Evolutionary conservation across 2,329 filamentous ascomycete genomes (phyloP).

Genomic region (Venturiaceae sp.): DNA sequence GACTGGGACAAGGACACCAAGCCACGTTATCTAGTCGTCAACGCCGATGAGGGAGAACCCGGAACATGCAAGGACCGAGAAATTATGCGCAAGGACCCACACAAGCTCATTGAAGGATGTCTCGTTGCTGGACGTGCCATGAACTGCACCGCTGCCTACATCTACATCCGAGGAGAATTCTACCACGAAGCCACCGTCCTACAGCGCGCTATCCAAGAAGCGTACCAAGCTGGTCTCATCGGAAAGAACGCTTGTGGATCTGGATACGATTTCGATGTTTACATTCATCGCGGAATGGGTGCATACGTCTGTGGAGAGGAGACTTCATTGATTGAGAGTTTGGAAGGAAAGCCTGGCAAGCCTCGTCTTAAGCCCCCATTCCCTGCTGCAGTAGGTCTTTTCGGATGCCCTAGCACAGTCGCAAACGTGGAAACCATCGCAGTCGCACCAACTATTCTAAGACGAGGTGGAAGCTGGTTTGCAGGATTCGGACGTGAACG

Average conservation of each 20-base stretch:
- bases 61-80: slow-evolving; percentile 99
- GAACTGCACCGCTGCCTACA: slow-evolving; percentile 98
- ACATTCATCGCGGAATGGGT: slow-evolving; percentile 90
- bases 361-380: slow-evolving; percentile 97
- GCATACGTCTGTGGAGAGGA: slow-evolving; percentile 98
- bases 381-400: slow-evolving; percentile 92
- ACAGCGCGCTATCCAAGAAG: slow-evolving; percentile 94
- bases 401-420: slow-evolving; percentile 95
- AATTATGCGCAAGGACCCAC: slow-evolving; percentile 99
- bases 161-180: slow-evolving; percentile 98
- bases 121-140: slow-evolving; percentile 92
- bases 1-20: slow-evolving; percentile 98
- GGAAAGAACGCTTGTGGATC: slow-evolving; percentile 97
- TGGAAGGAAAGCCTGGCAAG: slow-evolving; percentile 98
- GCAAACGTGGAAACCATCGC: slow-evolving; percentile 97
- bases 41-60: slow-evolving; percentile 96
- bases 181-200: slow-evolving; percentile 90
- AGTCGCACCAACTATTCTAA: slow-evolving; percentile 90
- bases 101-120: slow-evolving; percentile 97
- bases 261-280: slow-evolving; percentile 97
- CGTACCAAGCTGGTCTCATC: slow-evolving; percentile 87
- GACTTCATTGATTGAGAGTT: slow-evolving; percentile 93
- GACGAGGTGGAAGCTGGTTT: slow-evolving; percentile 89
- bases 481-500: slow-evolving; percentile 88
- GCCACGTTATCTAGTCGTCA: slow-evolving; percentile 94